These are phyloP conservation scores for Nicotiana rustica DNA, from an alignment of 305 asterid genomes.

Conservation along the genomic window DNA sequence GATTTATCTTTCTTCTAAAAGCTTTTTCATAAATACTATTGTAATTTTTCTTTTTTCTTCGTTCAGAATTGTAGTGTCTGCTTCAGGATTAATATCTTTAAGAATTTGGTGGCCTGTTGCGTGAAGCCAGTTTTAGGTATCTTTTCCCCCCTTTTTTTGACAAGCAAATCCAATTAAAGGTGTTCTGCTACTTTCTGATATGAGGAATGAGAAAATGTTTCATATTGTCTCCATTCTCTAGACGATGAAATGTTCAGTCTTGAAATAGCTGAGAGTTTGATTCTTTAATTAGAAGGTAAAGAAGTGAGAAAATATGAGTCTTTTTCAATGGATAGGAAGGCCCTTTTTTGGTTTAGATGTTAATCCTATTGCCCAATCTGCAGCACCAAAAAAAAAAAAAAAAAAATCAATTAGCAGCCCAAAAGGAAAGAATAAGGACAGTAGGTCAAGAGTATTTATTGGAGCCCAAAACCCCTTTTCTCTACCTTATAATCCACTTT, in stretches of 20 bases:
- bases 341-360: background rate
- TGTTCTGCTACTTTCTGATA: conserved; percentile 27
- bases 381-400: background rate
- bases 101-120: conserved; percentile 38
- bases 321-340: conserved; percentile 16
- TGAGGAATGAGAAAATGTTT: conserved; percentile 14
- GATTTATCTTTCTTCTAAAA: conserved; percentile 22
- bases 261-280: conserved; percentile 18
- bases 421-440: conserved; percentile 22
- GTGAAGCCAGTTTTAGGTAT: conserved; percentile 38
- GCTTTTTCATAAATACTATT: conserved; percentile 21
- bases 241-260: background rate
- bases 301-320: background rate
- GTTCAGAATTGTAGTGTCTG: conserved; percentile 34
- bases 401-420: conserved; percentile 2
- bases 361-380: conserved; percentile 19
- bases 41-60: conserved; percentile 36
- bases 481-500: no score
- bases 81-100: conserved; percentile 36
- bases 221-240: conserved; percentile 20
- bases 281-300: conserved; percentile 18
- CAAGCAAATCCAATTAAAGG: conserved; percentile 30
- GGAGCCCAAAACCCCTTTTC: conserved; percentile 27
- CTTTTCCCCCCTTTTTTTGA: conserved; percentile 28
- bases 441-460: conserved; percentile 13